Base-by-base conservation (phyloP, 2,329 filamentous ascomycete genomes). In the Acarospora socialis region DNA sequence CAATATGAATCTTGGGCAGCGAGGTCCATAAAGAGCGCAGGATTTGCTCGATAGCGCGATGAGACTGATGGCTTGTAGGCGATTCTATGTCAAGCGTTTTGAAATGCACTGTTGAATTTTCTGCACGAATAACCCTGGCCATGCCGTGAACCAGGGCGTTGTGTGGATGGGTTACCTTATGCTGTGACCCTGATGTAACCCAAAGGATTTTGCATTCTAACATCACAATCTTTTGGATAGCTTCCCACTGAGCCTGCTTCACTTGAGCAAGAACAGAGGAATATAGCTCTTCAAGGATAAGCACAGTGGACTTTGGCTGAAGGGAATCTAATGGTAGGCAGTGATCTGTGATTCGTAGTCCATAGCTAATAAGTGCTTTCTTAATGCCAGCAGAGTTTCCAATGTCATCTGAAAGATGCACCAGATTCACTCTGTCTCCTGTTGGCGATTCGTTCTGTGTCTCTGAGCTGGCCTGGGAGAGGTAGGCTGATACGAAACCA, bases 111-210 rank as follows among this genome's bases (percentile, higher is more conserved):
- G 3, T 30, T n/a, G 17, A 12, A 31, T 32, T 21, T 32, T 32
- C 29, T 5, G n/a, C 3, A 2, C 22, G 13, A 17, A 28, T 15
- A 5, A 20, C 14, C n/a, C 32, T 4, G 3, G 22, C 20, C 4
- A 29, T 12, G 6, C 32, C 32, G 14, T 29, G 5, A 9, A 16
- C 10, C 9, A 33, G 9, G 16, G 23, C 22, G 3, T 19, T 14
- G 2, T 33, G n/a, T 8, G 32, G 32, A 5, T 18, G 10, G 3
- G 32, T 29, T 3, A 28, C 23, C 4, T 17, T 4, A 3, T 18
- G 16, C 17, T 33, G 32, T 5, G 32, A 14, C 23, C 32, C 32
- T 21, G 13, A 12, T 3, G 32, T 33, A 13, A 33, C 32, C 32
- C 32, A 33, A 12, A 33, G 32, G 17, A 33, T 28, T 3, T 10